Conservation (phyloP, 441 rosid species). For the Erodium texanum region DNA sequence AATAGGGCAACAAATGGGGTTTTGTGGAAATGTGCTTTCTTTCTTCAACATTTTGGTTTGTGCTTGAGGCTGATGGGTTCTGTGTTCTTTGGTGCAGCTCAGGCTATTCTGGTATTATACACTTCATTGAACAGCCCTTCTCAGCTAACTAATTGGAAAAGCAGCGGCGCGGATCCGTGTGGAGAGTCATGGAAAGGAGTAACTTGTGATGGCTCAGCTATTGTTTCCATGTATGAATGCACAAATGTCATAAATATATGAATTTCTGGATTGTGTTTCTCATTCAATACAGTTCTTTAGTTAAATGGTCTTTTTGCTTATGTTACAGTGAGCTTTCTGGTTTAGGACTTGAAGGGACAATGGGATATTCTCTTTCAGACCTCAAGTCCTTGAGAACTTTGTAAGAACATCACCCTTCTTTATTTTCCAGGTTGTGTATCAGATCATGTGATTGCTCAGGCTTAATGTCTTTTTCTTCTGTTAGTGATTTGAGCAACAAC, state of each 20-base stretch:
- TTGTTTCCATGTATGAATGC: constrained; percentile 60
- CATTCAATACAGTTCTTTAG: not conserved
- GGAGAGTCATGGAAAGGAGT: constrained; percentile 89
- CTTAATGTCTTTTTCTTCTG: not conserved
- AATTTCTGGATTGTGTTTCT: not conserved
- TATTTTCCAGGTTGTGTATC: constrained; percentile 1
- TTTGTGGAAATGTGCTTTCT: not conserved
- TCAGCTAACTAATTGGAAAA: constrained; percentile 79
- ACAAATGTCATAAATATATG: constrained; percentile 1
- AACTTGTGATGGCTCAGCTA: constrained; percentile 73
- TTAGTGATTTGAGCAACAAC: constrained; percentile 84
- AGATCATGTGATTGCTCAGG: constrained; percentile 7
- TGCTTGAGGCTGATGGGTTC: not conserved
- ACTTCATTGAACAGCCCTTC: constrained; percentile 67
- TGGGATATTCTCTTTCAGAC: constrained; percentile 80
- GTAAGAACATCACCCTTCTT: constrained; percentile 31
- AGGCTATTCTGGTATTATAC: constrained; percentile 69
- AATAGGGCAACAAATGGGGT: not conserved
- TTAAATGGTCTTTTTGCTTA: constrained; percentile 16
- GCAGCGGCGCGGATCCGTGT: constrained; percentile 77
- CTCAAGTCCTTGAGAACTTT: constrained; percentile 61
- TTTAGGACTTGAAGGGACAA: constrained; percentile 63
- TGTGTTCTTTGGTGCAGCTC: constrained; percentile 40
- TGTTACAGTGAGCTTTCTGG: constrained; percentile 61
- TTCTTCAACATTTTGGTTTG: not conserved